These are phyloP conservation scores for Trametopsis cervina DNA, from an alignment of 768 basidiomycete species.

Conservation along the genomic window DNA sequence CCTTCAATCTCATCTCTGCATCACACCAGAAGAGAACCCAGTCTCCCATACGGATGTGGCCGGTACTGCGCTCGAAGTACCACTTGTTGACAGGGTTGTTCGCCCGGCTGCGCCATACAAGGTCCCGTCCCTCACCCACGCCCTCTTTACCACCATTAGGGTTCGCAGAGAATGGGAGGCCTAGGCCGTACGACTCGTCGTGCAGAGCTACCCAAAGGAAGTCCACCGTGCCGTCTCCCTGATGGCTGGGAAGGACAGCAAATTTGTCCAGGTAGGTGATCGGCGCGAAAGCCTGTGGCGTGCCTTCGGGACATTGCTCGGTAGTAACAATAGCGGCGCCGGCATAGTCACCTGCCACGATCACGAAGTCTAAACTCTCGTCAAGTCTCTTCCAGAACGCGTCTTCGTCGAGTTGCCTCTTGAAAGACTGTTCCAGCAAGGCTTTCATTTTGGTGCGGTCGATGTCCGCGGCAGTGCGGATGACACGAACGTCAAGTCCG, in stretches of 20 bases:
- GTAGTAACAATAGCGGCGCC: constrained; percentile 91
- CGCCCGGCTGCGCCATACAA: constrained; percentile 91
- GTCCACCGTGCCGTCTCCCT: constrained; percentile 98
- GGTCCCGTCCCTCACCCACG: constrained; percentile 82
- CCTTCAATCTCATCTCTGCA: constrained; percentile 78
- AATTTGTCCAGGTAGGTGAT: constrained; percentile 98
- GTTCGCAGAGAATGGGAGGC: constrained; percentile 89
- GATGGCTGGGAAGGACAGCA: constrained; percentile 88
- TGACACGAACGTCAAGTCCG: constrained; percentile 80
- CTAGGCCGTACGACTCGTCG: constrained; percentile 96
- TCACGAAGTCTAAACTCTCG: constrained; percentile 77
- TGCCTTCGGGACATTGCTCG: constrained; percentile 31
- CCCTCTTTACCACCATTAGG: constrained; percentile 92
- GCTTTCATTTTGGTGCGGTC: constrained; percentile 68
- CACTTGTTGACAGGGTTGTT: constrained; percentile 98
- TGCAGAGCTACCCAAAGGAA: constrained; percentile 98
- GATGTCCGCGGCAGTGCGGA: constrained; percentile 62
- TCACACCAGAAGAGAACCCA: constrained; percentile 99
- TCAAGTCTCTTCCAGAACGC: constrained; percentile 79
- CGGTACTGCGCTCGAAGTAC: constrained; percentile 96
- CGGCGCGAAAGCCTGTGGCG: constrained; percentile 27
- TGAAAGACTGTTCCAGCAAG: constrained; percentile 87
- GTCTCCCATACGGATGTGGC: constrained; percentile 75
- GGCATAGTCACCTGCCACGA: constrained; percentile 91
- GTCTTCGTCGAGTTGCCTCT: constrained; percentile 58